phyloP scores from a whole-genome alignment of 2,329 filamentous ascomycete species.

The Fusarium abutilonis region DNA sequence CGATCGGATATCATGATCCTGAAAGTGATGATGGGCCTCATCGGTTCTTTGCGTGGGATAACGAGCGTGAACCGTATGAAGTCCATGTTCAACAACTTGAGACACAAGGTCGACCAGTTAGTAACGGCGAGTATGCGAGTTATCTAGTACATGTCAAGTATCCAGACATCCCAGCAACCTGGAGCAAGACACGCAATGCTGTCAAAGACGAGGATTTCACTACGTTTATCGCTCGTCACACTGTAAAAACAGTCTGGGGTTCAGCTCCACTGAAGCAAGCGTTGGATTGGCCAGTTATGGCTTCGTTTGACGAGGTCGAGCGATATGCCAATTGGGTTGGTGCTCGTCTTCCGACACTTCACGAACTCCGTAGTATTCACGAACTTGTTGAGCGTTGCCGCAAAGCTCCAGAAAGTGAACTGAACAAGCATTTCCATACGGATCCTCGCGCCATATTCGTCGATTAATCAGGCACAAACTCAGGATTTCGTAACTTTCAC shows the following conservation, averaged over 20 bases:
- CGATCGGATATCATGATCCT: conserved; percentile 15
- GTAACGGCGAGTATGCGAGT: conserved; percentile 22
- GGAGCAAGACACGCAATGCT: neutral
- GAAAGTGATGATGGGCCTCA: conserved; percentile 12
- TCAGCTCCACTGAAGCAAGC: conserved; percentile 8
- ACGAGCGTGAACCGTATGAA: conserved; percentile 28
- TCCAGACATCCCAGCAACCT: conserved; percentile 1
- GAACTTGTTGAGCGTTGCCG: conserved; percentile 6
- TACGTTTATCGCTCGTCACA: conserved; percentile 9
- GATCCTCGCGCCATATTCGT: conserved; percentile 9
- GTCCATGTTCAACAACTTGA: neutral
- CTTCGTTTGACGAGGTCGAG: conserved; percentile 28
- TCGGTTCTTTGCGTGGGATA: conserved; percentile 34
- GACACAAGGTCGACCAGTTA: conserved; percentile 21
- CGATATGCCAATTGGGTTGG: conserved; percentile 15
- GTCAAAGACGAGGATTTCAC: neutral
- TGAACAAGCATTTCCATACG: conserved; percentile 13
- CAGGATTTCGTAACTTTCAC: conserved; percentile 23
- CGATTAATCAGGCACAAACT: conserved; percentile 13
- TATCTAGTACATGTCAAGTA: neutral
- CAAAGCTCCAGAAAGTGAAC: conserved; percentile 2
- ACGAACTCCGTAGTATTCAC: conserved; percentile 28
- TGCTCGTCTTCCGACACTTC: conserved; percentile 24
- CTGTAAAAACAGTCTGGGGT: conserved; percentile 24
- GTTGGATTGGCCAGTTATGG: conserved; percentile 24